Conservation (phyloP, 2,329 filamentous ascomycete genomes). For the Verticillium tricorpus region DNA sequence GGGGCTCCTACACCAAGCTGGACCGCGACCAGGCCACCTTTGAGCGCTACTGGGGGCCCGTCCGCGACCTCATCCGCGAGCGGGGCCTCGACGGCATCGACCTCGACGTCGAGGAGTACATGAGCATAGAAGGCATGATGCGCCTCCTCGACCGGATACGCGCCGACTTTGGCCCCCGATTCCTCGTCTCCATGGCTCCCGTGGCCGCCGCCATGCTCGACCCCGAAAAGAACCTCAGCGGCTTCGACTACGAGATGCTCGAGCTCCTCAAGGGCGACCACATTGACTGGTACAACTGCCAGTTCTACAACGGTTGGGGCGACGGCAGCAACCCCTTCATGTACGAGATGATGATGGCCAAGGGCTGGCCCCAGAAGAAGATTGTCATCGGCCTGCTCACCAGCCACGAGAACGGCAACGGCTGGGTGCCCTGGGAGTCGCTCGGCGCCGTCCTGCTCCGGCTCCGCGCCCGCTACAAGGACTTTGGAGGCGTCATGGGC, state of each 20-base stretch:
- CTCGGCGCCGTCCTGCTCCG: conserved; percentile 36
- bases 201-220: conserved; percentile 68
- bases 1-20: conserved; percentile 61
- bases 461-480: conserved; percentile 48
- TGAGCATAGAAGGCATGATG: conserved; percentile 62
- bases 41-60: conserved; percentile 67
- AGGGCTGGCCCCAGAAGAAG: conserved; percentile 68
- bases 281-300: conserved; percentile 83
- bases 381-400: conserved; percentile 81
- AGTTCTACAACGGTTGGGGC: conserved; percentile 93
- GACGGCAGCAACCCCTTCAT: conserved; percentile 39
- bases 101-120: conserved; percentile 75
- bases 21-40: conserved; percentile 57
- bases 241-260: conserved; percentile 74
- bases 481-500: conserved; percentile 85
- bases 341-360: conserved; percentile 47
- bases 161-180: conserved; percentile 62
- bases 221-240: conserved; percentile 60
- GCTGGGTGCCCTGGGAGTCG: conserved; percentile 44
- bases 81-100: conserved; percentile 66
- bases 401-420: conserved; percentile 66
- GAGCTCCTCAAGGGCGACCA: conserved; percentile 61
- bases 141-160: conserved; percentile 64
- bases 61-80: conserved; percentile 59
- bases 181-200: conserved; percentile 77